These are phyloP conservation scores for Colletotrichum cordylinicola DNA, from an alignment of 2,329 filamentous ascomycete species.

Conservation along the genomic window DNA sequence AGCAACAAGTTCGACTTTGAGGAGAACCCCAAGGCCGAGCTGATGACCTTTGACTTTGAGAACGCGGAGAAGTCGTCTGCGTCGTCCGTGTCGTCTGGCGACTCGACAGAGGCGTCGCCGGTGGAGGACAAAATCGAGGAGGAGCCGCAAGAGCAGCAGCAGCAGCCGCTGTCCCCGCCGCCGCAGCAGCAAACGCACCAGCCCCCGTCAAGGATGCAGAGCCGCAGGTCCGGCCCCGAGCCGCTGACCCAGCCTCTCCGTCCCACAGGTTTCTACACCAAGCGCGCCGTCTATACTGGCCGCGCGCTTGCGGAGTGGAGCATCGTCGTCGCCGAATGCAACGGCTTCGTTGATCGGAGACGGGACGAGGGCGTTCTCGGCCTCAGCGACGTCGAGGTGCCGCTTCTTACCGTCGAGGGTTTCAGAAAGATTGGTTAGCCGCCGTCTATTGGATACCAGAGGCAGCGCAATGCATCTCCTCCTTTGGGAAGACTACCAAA, in stretches of 20 bases:
- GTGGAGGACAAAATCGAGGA: conserved; percentile 21
- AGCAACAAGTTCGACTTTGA: conserved; percentile 22
- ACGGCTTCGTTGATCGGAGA: conserved; percentile 80
- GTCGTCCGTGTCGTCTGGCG: conserved; percentile 8
- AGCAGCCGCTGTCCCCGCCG: conserved; percentile 25
- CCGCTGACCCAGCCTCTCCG: conserved; percentile 48
- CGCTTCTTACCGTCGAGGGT: conserved; percentile 45
- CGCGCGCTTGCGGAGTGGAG: conserved; percentile 81
- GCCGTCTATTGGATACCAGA: background rate
- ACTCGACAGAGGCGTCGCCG: conserved; percentile 8
- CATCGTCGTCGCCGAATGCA: conserved; percentile 77
- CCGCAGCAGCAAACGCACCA: conserved; percentile 14
- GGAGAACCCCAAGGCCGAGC: conserved; percentile 5
- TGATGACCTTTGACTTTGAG: conserved; percentile 16
- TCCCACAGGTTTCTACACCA: conserved; percentile 50
- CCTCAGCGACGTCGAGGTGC: conserved; percentile 70
- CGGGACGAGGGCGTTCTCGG: conserved; percentile 74
- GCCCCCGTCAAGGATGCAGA: conserved; percentile 23
- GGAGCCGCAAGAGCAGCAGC: conserved; percentile 29
- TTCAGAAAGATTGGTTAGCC: conserved; percentile 35
- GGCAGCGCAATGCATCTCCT: background rate
- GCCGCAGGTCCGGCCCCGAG: conserved; percentile 28
- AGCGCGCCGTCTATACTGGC: conserved; percentile 67
- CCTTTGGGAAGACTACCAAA: background rate
- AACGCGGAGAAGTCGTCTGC: conserved; percentile 11